phyloP scores from a whole-genome alignment of 805 yeast genomes.

The Starmerella davenportii region DNA sequence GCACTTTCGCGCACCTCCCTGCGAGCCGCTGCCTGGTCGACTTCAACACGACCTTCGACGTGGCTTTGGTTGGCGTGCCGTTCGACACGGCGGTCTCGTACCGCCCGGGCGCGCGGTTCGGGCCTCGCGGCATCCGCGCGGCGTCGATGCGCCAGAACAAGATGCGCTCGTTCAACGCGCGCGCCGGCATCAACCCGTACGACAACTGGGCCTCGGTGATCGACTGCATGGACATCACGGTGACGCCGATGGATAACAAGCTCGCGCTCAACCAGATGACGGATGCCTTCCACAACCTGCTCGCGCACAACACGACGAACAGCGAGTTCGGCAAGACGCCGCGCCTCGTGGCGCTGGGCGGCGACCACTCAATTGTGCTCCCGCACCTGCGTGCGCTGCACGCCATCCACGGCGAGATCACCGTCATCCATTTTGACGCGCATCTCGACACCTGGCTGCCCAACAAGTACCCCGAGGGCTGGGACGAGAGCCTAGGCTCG shows the following conservation, averaged over 20 bases:
- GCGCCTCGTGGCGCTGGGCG: constrained; percentile 55
- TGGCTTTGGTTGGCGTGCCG: constrained; percentile 63
- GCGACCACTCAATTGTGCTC: constrained; percentile 62
- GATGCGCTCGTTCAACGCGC: constrained; percentile 49
- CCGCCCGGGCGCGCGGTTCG: constrained; percentile 70
- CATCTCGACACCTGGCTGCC: constrained; percentile 80
- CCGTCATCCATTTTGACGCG: constrained; percentile 69
- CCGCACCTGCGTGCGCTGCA: constrained; percentile 54
- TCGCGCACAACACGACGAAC: constrained; percentile 21
- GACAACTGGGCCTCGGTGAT: constrained; percentile 34
- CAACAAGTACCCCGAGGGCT: constrained; percentile 58
- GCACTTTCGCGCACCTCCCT: constrained; percentile 55
- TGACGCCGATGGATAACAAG: constrained; percentile 49
- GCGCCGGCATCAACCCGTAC: constrained; percentile 48
- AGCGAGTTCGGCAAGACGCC: constrained; percentile 29
- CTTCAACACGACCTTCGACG: constrained; percentile 35
- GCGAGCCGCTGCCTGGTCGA: constrained; percentile 37
- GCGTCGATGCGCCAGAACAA: constrained; percentile 40
- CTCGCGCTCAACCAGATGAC: constrained; percentile 49
- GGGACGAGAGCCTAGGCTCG: constrained; percentile 27
- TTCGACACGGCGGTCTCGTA: constrained; percentile 69
- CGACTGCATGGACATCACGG: constrained; percentile 55
- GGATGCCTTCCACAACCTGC: constrained; percentile 37
- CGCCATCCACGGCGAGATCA: constrained; percentile 44
- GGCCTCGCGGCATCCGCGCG: constrained; percentile 33